Percentiles rank a stretch among this genome's conserved stretches.
phyloP scores from a whole-genome alignment of 208 protist species.

The Herpetomonas samuelpessoai region DNA sequence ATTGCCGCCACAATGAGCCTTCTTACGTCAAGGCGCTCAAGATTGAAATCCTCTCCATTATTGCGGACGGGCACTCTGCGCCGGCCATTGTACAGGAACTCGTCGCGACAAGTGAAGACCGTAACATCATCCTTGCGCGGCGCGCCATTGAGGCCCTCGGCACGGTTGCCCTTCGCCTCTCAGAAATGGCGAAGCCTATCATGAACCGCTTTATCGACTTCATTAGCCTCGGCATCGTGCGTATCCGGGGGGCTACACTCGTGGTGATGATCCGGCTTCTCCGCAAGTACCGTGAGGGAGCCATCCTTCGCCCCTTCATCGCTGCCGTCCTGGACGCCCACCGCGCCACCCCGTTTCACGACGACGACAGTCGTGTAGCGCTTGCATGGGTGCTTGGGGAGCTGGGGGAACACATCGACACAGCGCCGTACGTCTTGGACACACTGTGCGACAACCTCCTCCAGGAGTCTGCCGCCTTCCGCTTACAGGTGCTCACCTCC shows the following conservation, averaged over 20 bases:
- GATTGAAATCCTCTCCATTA: conserved; percentile 69
- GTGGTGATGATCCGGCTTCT: conserved; percentile 76
- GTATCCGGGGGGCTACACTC: conserved; percentile 56
- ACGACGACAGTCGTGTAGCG: conserved; percentile 57
- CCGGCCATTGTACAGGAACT: conserved; percentile 75
- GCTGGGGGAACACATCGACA: conserved; percentile 84
- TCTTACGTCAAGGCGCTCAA: conserved; percentile 83
- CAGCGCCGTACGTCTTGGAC: conserved; percentile 93
- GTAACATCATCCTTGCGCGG: conserved; percentile 16
- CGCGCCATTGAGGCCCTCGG: conserved; percentile 33
- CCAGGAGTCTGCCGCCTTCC: conserved; percentile 48
- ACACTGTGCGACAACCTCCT: conserved; percentile 39
- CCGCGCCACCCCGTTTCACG: conserved; percentile 34
- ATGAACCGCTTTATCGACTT: conserved; percentile 53
- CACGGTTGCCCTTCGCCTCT: conserved; percentile 28
- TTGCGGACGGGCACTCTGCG: conserved; percentile 51
- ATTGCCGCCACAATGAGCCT: conserved; percentile 70
- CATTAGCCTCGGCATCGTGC: conserved; percentile 47
- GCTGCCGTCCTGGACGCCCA: conserved; percentile 37
- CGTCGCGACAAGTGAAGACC: conserved; percentile 45
- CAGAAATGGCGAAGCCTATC: conserved; percentile 14
- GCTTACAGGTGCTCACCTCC: conserved; percentile 85
- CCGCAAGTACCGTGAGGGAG: conserved; percentile 62
- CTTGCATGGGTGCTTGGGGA: conserved; percentile 91
- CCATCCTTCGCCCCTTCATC: conserved; percentile 36